A percentile compares a stretch with the other conserved stretches of the same genome.
Conservation (phyloP, 768 basidiomycete species). For the Pleurotus sapidus region DNA sequence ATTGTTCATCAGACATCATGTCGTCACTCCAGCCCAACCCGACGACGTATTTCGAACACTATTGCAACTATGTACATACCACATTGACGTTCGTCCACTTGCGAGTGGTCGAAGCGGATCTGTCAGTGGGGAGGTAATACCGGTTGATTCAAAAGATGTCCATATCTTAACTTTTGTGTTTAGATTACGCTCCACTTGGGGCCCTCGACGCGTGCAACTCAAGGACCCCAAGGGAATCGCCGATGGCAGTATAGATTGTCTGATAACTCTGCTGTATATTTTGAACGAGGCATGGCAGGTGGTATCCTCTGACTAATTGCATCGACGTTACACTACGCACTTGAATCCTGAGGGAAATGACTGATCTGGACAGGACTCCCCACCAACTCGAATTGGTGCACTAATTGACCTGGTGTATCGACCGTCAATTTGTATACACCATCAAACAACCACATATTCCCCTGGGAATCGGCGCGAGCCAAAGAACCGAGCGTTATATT, state of each 20-base stretch:
- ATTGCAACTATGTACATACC: constrained; percentile 62
- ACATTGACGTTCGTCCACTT: constrained; percentile 69
- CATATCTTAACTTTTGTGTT: neutral
- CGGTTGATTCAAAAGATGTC: neutral
- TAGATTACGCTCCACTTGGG: constrained; percentile 67
- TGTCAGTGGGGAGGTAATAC: constrained; percentile 71
- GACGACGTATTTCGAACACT: constrained; percentile 61
- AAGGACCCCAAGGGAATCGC: constrained; percentile 39
- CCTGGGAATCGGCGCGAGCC: constrained; percentile 43
- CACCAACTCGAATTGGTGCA: constrained; percentile 39
- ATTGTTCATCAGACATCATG: constrained; percentile 64
- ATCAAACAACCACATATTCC: constrained; percentile 42
- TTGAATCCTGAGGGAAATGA: constrained; percentile 31
- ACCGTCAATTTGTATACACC: constrained; percentile 41
- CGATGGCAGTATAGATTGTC: constrained; percentile 71
- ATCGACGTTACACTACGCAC: neutral
- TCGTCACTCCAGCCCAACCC: constrained; percentile 49
- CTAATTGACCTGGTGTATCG: constrained; percentile 37
- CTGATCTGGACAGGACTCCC: constrained; percentile 39
- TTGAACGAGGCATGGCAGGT: constrained; percentile 67
- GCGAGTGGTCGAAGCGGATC: constrained; percentile 74
- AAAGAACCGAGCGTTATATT: constrained; percentile 45
- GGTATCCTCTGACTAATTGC: constrained; percentile 45
- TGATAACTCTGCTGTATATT: constrained; percentile 64
- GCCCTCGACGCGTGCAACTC: constrained; percentile 27